A percentile compares a stretch with the other conserved stretches of the same genome.
These are phyloP conservation scores for Picochlorum sp. DNA, from an alignment of 139 green algal genomes.

Conservation along the genomic window DNA sequence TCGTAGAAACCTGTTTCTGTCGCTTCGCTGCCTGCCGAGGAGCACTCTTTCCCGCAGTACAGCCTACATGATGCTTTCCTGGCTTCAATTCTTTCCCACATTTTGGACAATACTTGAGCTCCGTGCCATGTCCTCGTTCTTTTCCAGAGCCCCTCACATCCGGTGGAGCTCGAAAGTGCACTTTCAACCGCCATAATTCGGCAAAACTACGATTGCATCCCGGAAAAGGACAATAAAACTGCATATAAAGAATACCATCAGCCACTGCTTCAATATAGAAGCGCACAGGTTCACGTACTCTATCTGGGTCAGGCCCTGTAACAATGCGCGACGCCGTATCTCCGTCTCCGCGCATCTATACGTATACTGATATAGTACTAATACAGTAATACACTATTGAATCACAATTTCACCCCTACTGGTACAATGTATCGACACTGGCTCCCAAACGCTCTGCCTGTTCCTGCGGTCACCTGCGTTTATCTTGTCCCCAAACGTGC, in stretches of 20 bases:
- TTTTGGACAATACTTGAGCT: conserved; percentile 72
- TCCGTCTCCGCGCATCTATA: not conserved
- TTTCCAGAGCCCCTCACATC: conserved; percentile 72
- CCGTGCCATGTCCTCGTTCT: conserved; percentile 74
- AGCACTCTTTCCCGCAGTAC: conserved; percentile 41
- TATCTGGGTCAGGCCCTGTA: conserved; percentile 21
- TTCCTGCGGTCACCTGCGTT: no score
- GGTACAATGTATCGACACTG: no score
- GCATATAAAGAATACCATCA: not conserved
- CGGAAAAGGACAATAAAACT: conserved; percentile 33
- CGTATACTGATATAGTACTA: not conserved
- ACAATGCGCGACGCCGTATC: conserved; percentile 20
- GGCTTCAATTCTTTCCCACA: conserved; percentile 68
- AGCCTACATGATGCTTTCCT: conserved; percentile 78
- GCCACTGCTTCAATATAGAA: not conserved
- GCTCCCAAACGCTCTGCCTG: no score
- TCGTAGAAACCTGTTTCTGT: conserved; percentile 21
- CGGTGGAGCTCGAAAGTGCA: conserved; percentile 68
- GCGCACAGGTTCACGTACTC: conserved; percentile 4
- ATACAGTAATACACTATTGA: not conserved
- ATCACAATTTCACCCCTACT: not conserved
- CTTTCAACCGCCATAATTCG: conserved; percentile 69
- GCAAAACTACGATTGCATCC: conserved; percentile 76
- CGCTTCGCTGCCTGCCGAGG: conserved; percentile 33
- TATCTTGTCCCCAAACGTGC: no score